Base-by-base conservation (phyloP, 176 grass and related monocot species). In the Avena atlantica region DNA sequence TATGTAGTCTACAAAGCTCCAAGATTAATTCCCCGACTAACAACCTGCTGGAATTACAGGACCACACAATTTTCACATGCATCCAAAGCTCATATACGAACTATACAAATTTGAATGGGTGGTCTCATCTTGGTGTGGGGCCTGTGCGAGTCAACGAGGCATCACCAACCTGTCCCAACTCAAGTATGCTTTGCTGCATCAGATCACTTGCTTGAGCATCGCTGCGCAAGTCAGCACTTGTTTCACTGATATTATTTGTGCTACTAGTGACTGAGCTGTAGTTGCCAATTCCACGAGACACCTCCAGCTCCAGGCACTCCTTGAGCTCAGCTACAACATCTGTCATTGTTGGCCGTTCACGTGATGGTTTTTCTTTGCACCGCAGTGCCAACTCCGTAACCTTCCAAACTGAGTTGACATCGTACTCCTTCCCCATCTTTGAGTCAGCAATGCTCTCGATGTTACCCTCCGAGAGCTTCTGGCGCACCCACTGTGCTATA, bases 341-440 rank as follows among this genome's bases (percentile, higher is more conserved):
- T 8, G 89, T 55, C 89, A 87, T 90, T 0, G 79, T 6, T 19
- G 89, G 89, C 14, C 89, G 44, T 29, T 87, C 47, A 21, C 80
- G 12, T 34, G 89, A 86, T 55, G 79, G 84, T 24, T 23, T 11
- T 55, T 90, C 89, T 45, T 90, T 90, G 65, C 89, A 90, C 31
- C 23, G 36, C 55, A 90, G 55, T 19, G 84, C 84, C 45, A 90
- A 23, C 31, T 90, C 89, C 4, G 79, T 81, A 50, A 87, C 80
- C 68, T 90, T 87, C 85, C 89, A 87, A 5, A 74, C 9, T 12
- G 89, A 90, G 55, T 87, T 87, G 9, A 91, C 58, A 13, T 91
- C 89, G 0, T 79, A 90, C 12, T 47, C 11, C 3, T 24, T 68
- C 4, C 48, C 66, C 80, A 90, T 87, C 56, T 81, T 78, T 3